These are phyloP conservation scores for Grosmannia penicillata DNA, from an alignment of 2,329 filamentous ascomycete species.

Conservation along the genomic window DNA sequence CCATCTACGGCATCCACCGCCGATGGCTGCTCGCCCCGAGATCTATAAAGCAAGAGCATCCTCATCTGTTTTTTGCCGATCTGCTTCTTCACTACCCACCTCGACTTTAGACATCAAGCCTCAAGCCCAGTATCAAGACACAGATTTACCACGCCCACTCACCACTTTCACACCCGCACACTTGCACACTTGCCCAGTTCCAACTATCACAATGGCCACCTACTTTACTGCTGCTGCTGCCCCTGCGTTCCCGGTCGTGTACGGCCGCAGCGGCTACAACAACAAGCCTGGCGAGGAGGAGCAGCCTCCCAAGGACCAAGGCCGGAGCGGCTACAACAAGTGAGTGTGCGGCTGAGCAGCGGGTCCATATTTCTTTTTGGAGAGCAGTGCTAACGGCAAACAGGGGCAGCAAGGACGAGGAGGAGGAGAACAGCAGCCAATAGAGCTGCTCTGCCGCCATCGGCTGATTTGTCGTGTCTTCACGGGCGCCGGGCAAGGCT, in stretches of 20 bases:
- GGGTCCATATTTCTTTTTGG: not conserved
- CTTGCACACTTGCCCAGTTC: not conserved
- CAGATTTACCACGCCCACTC: not conserved
- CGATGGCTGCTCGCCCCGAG: too few relatives aligned
- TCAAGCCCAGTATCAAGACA: too few relatives aligned
- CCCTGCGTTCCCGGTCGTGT: slow-evolving; percentile 23
- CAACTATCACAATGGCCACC: slow-evolving; percentile 15
- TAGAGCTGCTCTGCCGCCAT: too few relatives aligned
- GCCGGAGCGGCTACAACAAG: slow-evolving; percentile 33
- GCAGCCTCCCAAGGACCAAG: slow-evolving; percentile 19
- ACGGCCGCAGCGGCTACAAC: slow-evolving; percentile 27
- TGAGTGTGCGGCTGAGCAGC: slow-evolving; percentile 7
- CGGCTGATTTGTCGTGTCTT: too few relatives aligned
- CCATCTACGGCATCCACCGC: too few relatives aligned
- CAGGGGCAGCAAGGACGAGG: slow-evolving; percentile 17
- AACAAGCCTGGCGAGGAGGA: slow-evolving; percentile 20
- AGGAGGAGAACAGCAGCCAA: slow-evolving; percentile 19
- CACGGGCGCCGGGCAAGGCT: too few relatives aligned
- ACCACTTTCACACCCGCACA: not conserved
- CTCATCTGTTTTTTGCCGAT: too few relatives aligned
- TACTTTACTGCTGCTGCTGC: slow-evolving; percentile 14
- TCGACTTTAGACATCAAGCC: too few relatives aligned
- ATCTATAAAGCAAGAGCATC: too few relatives aligned
- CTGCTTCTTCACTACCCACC: too few relatives aligned
- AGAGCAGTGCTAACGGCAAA: not conserved